Conservation (phyloP, 345 rosid species). For the Rhizophora mangle region DNA sequence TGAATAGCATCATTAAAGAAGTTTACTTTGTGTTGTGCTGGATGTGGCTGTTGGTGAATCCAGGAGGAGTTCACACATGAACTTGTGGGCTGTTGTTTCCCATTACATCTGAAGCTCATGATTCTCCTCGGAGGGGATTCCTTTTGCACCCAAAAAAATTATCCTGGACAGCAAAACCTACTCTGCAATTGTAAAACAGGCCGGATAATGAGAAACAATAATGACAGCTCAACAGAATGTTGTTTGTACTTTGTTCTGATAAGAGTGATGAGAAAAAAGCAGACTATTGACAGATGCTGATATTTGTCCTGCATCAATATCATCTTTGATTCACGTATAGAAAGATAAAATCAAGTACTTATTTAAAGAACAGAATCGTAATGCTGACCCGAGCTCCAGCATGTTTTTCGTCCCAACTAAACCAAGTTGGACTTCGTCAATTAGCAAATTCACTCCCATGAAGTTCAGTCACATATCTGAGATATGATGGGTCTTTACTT, state of each 20-base stretch:
- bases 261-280: too few species aligned
- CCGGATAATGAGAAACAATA: too few species aligned
- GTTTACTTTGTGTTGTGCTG: conserved; percentile 22
- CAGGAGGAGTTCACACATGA: conserved; percentile 26
- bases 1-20: neutral
- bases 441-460: conserved; percentile 16
- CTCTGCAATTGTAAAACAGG: neutral
- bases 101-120: conserved; percentile 24
- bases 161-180: conserved; percentile 23
- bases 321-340: too few species aligned
- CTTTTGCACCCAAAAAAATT: conserved; percentile 17
- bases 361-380: neutral
- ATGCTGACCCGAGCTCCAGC: conserved; percentile 20
- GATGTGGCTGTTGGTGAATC: conserved; percentile 28
- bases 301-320: too few species aligned
- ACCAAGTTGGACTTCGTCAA: conserved; percentile 28
- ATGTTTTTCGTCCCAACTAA: conserved; percentile 36
- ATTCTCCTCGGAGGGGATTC: conserved; percentile 13
- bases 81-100: conserved; percentile 21
- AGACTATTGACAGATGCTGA: too few species aligned
- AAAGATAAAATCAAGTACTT: too few species aligned
- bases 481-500: conserved; percentile 13
- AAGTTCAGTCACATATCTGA: conserved; percentile 17
- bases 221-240: too few species aligned
- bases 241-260: too few species aligned